Conservation (phyloP, 805 yeast genomes). For the Starmerella roubikii region DNA sequence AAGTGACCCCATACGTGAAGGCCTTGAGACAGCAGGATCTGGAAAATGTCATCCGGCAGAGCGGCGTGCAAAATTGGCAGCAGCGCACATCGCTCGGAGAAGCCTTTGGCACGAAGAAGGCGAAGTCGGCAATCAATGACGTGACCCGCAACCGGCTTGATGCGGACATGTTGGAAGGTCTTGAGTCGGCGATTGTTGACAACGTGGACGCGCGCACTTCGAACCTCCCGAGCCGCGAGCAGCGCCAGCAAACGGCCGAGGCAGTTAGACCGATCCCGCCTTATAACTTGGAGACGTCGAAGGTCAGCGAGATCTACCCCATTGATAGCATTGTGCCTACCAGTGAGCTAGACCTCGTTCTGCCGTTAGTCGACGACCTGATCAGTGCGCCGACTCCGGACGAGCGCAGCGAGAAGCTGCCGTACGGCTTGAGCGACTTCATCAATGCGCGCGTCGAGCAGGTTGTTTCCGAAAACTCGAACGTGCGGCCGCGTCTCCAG, state of each 20-base stretch:
- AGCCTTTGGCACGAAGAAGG: slow-evolving; percentile 94
- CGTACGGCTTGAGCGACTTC: slow-evolving; percentile 45
- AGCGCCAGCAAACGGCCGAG: slow-evolving; percentile 43
- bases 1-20: slow-evolving; percentile 49
- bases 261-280: slow-evolving; percentile 74
- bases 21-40: slow-evolving; percentile 40
- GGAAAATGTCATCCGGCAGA: slow-evolving; percentile 54
- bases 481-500: slow-evolving; percentile 24
- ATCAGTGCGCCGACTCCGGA: slow-evolving; percentile 37
- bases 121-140: slow-evolving; percentile 77
- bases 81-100: slow-evolving; percentile 83
- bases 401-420: slow-evolving; percentile 44
- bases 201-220: slow-evolving; percentile 57
- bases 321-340: slow-evolving; percentile 54
- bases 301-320: slow-evolving; percentile 73
- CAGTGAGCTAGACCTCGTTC: slow-evolving; percentile 47
- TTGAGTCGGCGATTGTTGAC: slow-evolving; percentile 72
- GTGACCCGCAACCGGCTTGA: slow-evolving; percentile 76
- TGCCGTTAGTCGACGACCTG: slow-evolving; percentile 40
- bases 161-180: slow-evolving; percentile 58
- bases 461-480: slow-evolving; percentile 36
- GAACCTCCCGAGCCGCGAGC: slow-evolving; percentile 56
- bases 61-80: slow-evolving; percentile 32
- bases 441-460: slow-evolving; percentile 32
- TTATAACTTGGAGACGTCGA: slow-evolving; percentile 63